Conservation (phyloP, 2,329 filamentous ascomycete species). For the Chaetomiaceae sp. region DNA sequence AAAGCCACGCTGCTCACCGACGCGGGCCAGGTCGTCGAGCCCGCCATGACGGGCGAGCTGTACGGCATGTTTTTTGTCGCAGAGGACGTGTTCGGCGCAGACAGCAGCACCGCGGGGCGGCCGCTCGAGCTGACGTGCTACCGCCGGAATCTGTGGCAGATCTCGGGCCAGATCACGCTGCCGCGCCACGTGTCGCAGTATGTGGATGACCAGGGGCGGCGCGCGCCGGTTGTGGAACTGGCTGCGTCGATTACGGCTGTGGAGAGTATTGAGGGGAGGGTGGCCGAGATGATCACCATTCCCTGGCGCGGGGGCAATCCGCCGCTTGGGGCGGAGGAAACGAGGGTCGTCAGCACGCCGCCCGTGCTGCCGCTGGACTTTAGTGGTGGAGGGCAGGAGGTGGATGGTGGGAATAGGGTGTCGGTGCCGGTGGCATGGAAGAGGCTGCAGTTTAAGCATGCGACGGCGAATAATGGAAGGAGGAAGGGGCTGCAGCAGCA, state of each 20-base stretch:
- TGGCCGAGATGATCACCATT: constrained; percentile 91
- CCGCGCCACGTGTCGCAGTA: constrained; percentile 68
- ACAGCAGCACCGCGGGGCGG: constrained; percentile 43
- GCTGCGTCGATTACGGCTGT: constrained; percentile 79
- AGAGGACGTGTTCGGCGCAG: constrained; percentile 69
- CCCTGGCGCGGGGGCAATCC: constrained; percentile 82
- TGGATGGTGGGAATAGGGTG: constrained; percentile 69
- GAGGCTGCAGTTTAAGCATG: constrained; percentile 89
- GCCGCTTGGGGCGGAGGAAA: constrained; percentile 44
- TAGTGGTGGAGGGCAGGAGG: constrained; percentile 54
- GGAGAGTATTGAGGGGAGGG: constrained; percentile 88
- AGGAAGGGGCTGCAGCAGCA: constrained; percentile 94
- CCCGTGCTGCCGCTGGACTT: constrained; percentile 54
- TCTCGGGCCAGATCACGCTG: constrained; percentile 78
- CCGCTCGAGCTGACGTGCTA: constrained; percentile 90
- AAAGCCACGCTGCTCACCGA: constrained; percentile 63
- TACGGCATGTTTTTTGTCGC: constrained; percentile 88
- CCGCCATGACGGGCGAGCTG: constrained; percentile 68
- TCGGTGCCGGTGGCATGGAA: constrained; percentile 90
- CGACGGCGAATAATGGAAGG: constrained; percentile 91
- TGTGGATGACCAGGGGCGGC: constrained; percentile 68
- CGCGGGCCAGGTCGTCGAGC: constrained; percentile 56
- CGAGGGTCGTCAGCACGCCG: constrained; percentile 48
- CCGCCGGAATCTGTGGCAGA: constrained; percentile 89
- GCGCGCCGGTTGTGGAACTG: constrained; percentile 71